Base-by-base conservation (phyloP, 73 alveolate genomes). In the Diophrys sp. region DNA sequence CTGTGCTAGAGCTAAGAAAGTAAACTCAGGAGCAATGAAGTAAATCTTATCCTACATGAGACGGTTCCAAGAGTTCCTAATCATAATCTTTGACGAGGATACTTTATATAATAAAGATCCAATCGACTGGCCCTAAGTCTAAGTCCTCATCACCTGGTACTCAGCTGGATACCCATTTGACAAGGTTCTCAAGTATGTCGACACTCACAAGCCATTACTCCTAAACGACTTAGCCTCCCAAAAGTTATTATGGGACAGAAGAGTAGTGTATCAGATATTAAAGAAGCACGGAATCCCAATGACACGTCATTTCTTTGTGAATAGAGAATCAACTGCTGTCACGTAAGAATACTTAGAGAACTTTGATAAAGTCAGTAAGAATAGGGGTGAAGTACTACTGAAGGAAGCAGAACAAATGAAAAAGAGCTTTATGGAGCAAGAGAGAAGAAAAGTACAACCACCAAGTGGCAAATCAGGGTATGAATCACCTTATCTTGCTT, bases 161-260 rank as follows among this genome's bases (percentile, higher is more conserved):
- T 90, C 98, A 44, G 89, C 86, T 56, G 97, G 98, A 1, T 96
- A 94, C 68, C 99, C 99, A 8, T 80, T 88, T 14, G 90, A 88
- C 62, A 96, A 94, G 88, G 99, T 97, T 0, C 75, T 84, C 25
- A 71, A 82, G 57, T 96, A 96, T 87, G 91, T 88, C 25, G 87
- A 91, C 54, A 79, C 83, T 26, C 75, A 92, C 74, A 92, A 93
- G 67, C 99, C 99, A 1, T 87, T 87, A 79, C 88, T 92, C 74
- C 87, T 96, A 23, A 96, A 96, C 75, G 98, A 95, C 78, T 85
- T 96, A 27, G 95, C 90, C 79, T 79, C 85, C 86, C 93, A 96
- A 83, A 87, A 90, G 78, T 81, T 94, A 0, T 82, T 96, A 62
- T 94, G 98, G 98, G 99, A 96, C 77, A 72, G 99, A 18, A 90